A percentile compares a stretch with the other conserved stretches of the same genome.
phyloP scores from a whole-genome alignment of 2,329 filamentous ascomycete species.

The Colletotrichum salicis region DNA sequence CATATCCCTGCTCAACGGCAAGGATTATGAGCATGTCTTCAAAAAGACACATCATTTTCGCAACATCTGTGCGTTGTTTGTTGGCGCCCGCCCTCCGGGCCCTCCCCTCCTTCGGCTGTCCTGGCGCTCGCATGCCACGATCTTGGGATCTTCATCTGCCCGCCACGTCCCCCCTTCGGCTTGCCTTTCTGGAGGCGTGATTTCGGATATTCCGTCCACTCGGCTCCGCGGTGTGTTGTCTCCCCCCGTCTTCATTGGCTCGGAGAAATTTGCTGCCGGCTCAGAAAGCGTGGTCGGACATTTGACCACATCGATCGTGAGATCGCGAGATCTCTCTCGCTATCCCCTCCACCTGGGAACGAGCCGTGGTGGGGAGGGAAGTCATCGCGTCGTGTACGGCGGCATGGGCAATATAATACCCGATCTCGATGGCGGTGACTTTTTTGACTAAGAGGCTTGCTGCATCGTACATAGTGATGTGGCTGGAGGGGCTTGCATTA shows the following conservation, averaged over 20 bases:
- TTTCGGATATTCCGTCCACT: not conserved
- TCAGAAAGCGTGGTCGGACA: not conserved
- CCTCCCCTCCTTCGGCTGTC: not conserved
- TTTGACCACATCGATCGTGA: not conserved
- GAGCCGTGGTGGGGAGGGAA: not conserved
- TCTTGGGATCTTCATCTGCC: constrained; percentile 1
- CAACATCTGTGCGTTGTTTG: constrained; percentile 11
- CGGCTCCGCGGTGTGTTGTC: not conserved
- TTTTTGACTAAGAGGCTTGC: not conserved
- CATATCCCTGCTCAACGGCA: constrained; percentile 10
- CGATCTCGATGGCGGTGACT: not conserved
- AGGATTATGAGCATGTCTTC: not conserved
- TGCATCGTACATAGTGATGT: not conserved
- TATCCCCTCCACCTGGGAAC: not conserved
- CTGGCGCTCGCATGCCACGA: not conserved
- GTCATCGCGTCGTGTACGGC: not conserved
- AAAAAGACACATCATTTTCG: constrained; percentile 11
- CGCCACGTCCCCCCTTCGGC: not conserved
- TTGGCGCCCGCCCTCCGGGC: not conserved
- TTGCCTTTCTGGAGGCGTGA: not conserved
- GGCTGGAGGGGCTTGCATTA: not conserved
- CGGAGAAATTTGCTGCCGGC: not conserved
- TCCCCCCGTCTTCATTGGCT: not conserved
- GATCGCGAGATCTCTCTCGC: not conserved
- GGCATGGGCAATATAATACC: not conserved